Evolutionary conservation across 257 asterid species (phyloP), one percentile per base, ranked within the genome.

Genomic region (Verbascum thapsus): DNA sequence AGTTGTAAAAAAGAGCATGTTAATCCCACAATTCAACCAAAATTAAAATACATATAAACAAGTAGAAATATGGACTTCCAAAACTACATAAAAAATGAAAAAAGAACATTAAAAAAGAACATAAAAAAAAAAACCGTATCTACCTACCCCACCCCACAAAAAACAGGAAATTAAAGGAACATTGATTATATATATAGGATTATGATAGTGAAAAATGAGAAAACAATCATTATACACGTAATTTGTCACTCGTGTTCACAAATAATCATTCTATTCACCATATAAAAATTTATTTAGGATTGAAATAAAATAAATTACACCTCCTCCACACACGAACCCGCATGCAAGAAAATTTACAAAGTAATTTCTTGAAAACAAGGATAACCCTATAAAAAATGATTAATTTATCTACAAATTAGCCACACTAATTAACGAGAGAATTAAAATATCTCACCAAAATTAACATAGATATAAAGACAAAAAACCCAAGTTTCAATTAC

Each of bases 371-470:
- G 32, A 26, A 26, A 26, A 26, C 32, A 26, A 26, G 32, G 32
- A 26, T 43, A 49, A 53, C 37, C 65, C 23, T 2, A 18, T 23
- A 56, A 52, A 17, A n/a, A 8, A n/a, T n/a, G 6, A 59, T 39
- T 15, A 16, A 7, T 48, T n/a, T 35, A 55, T n/a, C n/a, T 39
- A 61, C 11, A 34, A 13, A 40, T 41, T 56, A 18, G 23, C 32
- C 30, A 13, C 34, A 53, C 6, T 47, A 62, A n/a, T 43, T 68
- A 44, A 61, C 55, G 57, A 68, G 47, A 67, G 8, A 41, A 57
- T 61, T n/a, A 67, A 19, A 34, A 22, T 35, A 70, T 53, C 52
- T 74, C 63, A 9, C 78, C 78, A 57, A 74, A 78, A 72, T 42
- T 52, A 70, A 58, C 60, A 58, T 10, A 26, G n/a, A n/a, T 3